Evolutionary conservation across 345 rosid species (phyloP).

Genomic region (Ailanthus altissimus): DNA sequence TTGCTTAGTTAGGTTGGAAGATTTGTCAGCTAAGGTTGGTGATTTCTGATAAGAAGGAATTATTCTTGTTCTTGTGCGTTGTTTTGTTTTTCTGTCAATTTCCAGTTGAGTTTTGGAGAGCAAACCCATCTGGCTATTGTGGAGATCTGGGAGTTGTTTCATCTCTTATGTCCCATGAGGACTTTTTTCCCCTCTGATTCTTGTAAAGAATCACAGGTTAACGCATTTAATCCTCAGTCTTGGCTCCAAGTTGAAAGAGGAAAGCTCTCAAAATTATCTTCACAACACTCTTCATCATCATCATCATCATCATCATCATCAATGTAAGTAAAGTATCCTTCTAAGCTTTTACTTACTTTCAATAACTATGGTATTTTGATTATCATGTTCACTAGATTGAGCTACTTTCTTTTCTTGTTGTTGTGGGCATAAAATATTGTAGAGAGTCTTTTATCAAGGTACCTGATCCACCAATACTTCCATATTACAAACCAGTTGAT

Average conservation of each 20-base stretch:
- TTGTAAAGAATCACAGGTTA: slow-evolving; percentile 79
- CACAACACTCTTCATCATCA: slow-evolving; percentile 40
- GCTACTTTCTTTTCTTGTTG: slow-evolving; percentile 7
- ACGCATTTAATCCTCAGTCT: slow-evolving; percentile 90
- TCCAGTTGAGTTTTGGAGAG: slow-evolving; percentile 27
- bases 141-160: slow-evolving; percentile 97
- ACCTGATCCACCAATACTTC: slow-evolving; percentile 73
- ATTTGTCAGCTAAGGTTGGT: slow-evolving; percentile 26
- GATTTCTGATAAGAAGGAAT: slow-evolving; percentile 35
- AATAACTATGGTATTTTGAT: neutral
- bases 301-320: slow-evolving; percentile 51
- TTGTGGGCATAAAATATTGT: slow-evolving; percentile 30
- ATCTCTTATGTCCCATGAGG: slow-evolving; percentile 91
- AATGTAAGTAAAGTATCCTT: slow-evolving; percentile 54
- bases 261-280: slow-evolving; percentile 59
- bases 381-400: slow-evolving; percentile 15
- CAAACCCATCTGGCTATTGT: slow-evolving; percentile 56
- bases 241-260: slow-evolving; percentile 99
- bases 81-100: neutral
- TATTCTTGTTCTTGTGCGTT: slow-evolving; percentile 4
- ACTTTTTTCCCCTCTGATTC: slow-evolving; percentile 77
- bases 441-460: slow-evolving; percentile 98
- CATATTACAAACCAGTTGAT: slow-evolving; percentile 80
- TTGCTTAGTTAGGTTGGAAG: slow-evolving; percentile 38
- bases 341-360: neutral